Evolutionary conservation across 106 monocot genomes (phyloP).

Genomic region (Dioscorea alata): DNA sequence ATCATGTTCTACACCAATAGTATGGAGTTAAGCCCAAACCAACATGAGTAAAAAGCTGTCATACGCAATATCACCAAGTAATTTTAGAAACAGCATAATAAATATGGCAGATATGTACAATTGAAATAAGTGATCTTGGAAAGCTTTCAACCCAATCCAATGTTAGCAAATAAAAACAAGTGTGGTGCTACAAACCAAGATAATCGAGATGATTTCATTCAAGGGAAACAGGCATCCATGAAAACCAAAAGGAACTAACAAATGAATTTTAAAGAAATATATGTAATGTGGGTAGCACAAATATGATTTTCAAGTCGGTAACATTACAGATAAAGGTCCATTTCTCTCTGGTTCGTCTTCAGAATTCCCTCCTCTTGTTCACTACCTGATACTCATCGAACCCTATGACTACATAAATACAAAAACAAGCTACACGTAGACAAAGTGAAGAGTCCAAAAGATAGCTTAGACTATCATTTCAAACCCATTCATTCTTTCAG

Average conservation of each 20-base stretch:
- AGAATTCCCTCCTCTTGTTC: no score
- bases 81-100: neutral
- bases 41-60: neutral
- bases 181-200: neutral
- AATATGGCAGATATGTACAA: neutral
- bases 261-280: neutral
- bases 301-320: no score
- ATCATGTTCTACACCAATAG: neutral
- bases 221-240: neutral
- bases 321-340: no score
- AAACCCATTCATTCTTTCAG: no score
- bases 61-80: neutral
- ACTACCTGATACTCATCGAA: no score
- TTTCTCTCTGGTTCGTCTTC: no score
- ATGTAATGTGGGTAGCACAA: no score
- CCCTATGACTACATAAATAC: no score
- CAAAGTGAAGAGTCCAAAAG: no score
- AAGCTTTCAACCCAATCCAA: neutral
- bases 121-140: neutral
- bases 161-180: neutral
- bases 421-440: no score
- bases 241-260: neutral
- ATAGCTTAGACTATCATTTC: no score
- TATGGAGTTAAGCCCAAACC: neutral
- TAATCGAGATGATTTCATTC: neutral